Evolutionary conservation across 2,329 filamentous ascomycete genomes (phyloP).

Genomic region (Colletotrichum sp.): DNA sequence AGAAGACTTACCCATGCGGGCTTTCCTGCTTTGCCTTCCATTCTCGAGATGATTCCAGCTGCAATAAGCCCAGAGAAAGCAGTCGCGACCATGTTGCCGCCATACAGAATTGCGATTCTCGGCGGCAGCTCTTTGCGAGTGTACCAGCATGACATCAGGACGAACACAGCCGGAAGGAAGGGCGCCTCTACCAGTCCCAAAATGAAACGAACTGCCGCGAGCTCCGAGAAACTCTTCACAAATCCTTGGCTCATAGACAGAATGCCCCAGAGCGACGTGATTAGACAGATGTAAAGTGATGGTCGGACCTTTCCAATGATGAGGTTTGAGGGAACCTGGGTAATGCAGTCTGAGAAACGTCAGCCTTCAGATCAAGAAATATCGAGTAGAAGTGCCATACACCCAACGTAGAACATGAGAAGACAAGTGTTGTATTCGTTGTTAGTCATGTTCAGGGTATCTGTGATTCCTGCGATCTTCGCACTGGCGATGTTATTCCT

Average conservation of each 20-base stretch:
- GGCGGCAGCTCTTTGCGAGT: slow-evolving; percentile 67
- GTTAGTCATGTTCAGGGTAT: slow-evolving; percentile 52
- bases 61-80: slow-evolving; percentile 71
- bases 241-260: slow-evolving; percentile 6
- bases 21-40: slow-evolving; percentile 40
- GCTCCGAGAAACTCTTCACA: neutral
- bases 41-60: slow-evolving; percentile 63
- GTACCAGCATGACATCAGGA: slow-evolving; percentile 66
- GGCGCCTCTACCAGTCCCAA: slow-evolving; percentile 61
- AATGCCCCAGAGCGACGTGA: neutral
- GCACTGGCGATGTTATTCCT: slow-evolving; percentile 51
- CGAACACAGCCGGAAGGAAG: slow-evolving; percentile 44
- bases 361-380: too few species aligned
- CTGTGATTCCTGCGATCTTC: slow-evolving; percentile 56
- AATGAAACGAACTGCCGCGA: slow-evolving; percentile 43
- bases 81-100: slow-evolving; percentile 69
- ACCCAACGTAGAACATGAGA: slow-evolving; percentile 6
- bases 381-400: neutral
- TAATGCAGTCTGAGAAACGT: slow-evolving; percentile 3
- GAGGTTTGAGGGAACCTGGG: slow-evolving; percentile 1
- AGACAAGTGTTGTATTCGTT: slow-evolving; percentile 59
- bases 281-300: neutral
- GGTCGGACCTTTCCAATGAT: slow-evolving; percentile 7
- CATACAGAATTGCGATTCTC: slow-evolving; percentile 62
- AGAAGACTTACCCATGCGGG: slow-evolving; percentile 1